These are phyloP conservation scores for Lodderomyces jiufengensis DNA, from an alignment of 1,139 yeast species.

Conservation along the genomic window DNA sequence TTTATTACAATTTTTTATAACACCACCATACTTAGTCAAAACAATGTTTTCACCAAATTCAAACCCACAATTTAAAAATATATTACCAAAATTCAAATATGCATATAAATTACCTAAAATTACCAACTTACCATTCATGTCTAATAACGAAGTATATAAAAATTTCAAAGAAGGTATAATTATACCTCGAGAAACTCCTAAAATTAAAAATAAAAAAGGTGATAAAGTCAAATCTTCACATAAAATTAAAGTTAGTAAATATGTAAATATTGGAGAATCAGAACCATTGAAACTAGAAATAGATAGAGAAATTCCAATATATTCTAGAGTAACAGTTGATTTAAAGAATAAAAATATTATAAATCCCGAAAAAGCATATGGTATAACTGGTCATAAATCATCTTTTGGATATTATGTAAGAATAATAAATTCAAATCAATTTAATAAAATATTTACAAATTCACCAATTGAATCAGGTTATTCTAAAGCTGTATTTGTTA, in stretches of 20 bases:
- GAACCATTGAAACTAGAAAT: conserved; percentile 51
- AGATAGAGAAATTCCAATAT: conserved; percentile 65
- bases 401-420: conserved; percentile 78
- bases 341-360: conserved; percentile 58
- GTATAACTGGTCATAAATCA: conserved; percentile 52
- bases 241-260: conserved; percentile 50
- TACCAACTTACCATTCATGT: conserved; percentile 72
- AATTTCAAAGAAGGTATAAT: conserved; percentile 67
- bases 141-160: conserved; percentile 35
- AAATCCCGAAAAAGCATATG: conserved; percentile 71
- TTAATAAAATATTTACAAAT: conserved; percentile 69
- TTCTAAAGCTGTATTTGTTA: conserved; percentile 59
- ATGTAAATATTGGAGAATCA: conserved; percentile 68
- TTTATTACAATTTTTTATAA: conserved; percentile 74
- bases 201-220: conserved; percentile 34
- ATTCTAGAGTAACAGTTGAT: conserved; percentile 81
- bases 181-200: conserved; percentile 50
- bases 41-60: conserved; percentile 46
- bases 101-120: conserved; percentile 72
- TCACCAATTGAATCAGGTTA: conserved; percentile 68
- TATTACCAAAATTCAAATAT: conserved; percentile 47
- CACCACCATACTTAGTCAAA: conserved; percentile 79
- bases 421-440: conserved; percentile 43
- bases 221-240: conserved; percentile 37
- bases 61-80: conserved; percentile 18